Percentiles rank a stretch among this genome's conserved stretches.
phyloP scores from a whole-genome alignment of 192 early-diverging fungal species.

The Lobosporangium transversale region DNA sequence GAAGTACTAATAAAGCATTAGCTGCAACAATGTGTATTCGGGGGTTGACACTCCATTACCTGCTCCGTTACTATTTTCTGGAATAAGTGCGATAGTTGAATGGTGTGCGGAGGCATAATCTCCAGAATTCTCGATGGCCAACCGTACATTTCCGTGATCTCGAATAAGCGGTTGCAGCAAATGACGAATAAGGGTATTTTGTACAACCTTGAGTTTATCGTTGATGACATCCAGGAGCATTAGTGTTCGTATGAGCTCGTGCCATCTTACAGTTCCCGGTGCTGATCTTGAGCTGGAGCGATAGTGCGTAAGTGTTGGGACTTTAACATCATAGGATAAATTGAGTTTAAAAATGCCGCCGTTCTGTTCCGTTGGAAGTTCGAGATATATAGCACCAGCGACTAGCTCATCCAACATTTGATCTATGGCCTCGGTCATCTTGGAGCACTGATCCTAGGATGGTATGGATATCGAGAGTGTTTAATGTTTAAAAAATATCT shows the following conservation, averaged over 20 bases:
- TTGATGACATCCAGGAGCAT: constrained; percentile 25
- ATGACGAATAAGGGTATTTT: constrained; percentile 16
- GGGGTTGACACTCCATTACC: constrained; percentile 3
- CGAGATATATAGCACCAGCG: constrained; percentile 13
- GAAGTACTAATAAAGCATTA: background rate
- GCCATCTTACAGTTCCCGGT: constrained; percentile 34
- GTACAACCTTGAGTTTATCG: constrained; percentile 29
- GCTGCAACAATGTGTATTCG: background rate
- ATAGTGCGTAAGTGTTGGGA: constrained; percentile 20
- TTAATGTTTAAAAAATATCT: too few species aligned
- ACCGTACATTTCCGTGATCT: background rate
- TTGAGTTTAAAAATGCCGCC: background rate
- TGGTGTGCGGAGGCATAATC: constrained; percentile 12
- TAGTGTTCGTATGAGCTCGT: constrained; percentile 27
- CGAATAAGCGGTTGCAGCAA: constrained; percentile 37
- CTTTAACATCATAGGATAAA: constrained; percentile 34
- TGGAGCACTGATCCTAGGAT: constrained; percentile 32
- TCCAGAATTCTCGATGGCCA: background rate
- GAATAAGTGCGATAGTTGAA: constrained; percentile 10
- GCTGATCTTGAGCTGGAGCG: constrained; percentile 12
- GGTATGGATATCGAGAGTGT: too few species aligned
- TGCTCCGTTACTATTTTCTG: background rate
- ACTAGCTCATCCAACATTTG: constrained; percentile 48
- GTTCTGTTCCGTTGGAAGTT: background rate
- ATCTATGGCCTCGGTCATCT: constrained; percentile 38